Evolutionary conservation across 1,284 basidiomycete species (phyloP).

Genomic region (Pholiota adiposa): DNA sequence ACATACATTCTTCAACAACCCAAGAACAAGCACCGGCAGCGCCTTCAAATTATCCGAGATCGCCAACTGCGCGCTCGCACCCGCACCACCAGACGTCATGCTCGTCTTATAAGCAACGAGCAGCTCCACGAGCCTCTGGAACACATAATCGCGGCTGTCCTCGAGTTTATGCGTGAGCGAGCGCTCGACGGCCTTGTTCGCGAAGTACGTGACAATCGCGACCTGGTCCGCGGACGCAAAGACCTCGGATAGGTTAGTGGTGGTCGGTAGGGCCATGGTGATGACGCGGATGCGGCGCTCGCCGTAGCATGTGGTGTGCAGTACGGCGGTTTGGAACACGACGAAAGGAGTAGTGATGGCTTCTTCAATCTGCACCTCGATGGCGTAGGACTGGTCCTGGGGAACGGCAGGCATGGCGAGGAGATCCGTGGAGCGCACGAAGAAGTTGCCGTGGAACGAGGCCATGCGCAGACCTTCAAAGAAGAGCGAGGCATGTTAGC

Average conservation of each 20-base stretch:
- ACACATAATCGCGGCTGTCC: slow-evolving; percentile 90
- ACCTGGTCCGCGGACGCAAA: slow-evolving; percentile 96
- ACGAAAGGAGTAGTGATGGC: slow-evolving; percentile 92
- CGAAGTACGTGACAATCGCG: slow-evolving; percentile 87
- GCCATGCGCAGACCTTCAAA: slow-evolving; percentile 88
- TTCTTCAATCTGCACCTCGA: slow-evolving; percentile 98
- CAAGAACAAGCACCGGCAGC: slow-evolving; percentile 89
- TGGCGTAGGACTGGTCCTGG: slow-evolving; percentile 95
- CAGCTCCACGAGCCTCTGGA: slow-evolving; percentile 91
- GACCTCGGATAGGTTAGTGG: slow-evolving; percentile 90
- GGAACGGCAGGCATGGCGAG: slow-evolving; percentile 97
- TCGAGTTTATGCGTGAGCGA: slow-evolving; percentile 90
- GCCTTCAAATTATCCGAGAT: slow-evolving; percentile 94
- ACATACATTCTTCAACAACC: slow-evolving; percentile 91
- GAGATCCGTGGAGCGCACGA: slow-evolving; percentile 96
- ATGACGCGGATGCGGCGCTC: slow-evolving; percentile 97
- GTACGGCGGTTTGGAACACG: slow-evolving; percentile 94
- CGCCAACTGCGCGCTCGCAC: slow-evolving; percentile 93
- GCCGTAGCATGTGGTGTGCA: slow-evolving; percentile 96
- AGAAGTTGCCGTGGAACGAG: slow-evolving; percentile 99
- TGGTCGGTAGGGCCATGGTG: slow-evolving; percentile 92
- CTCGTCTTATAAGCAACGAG: slow-evolving; percentile 93
- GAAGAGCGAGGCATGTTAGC: slow-evolving; percentile 16
- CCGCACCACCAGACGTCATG: slow-evolving; percentile 92
- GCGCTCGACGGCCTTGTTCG: slow-evolving; percentile 97